Evolutionary conservation across 1,139 yeast species (phyloP).

Genomic region (Kurtzmaniella natalensis): DNA sequence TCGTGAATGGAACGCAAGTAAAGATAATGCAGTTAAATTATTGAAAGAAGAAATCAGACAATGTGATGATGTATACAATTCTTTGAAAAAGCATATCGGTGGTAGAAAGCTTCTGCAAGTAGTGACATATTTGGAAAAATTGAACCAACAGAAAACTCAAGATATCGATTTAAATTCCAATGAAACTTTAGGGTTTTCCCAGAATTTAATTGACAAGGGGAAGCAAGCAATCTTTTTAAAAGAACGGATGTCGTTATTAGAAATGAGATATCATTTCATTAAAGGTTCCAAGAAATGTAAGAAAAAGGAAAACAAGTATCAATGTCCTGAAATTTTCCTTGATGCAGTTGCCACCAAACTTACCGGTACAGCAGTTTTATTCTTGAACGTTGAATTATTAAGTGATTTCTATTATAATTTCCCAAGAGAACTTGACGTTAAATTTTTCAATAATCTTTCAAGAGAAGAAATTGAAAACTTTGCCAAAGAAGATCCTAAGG

Average conservation of each 20-base stretch:
- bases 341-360: constrained; percentile 91
- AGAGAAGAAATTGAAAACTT: constrained; percentile 79
- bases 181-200: constrained; percentile 76
- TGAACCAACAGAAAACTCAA: constrained; percentile 39
- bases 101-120: constrained; percentile 80
- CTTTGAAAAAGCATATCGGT: constrained; percentile 72
- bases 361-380: constrained; percentile 88
- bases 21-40: constrained; percentile 70
- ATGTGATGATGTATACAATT: constrained; percentile 62
- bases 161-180: constrained; percentile 42
- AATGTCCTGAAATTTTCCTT: constrained; percentile 90
- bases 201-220: constrained; percentile 68
- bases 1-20: constrained; percentile 83
- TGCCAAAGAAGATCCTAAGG: constrained; percentile 93
- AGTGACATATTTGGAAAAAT: constrained; percentile 61
- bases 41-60: constrained; percentile 83
- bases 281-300: constrained; percentile 71
- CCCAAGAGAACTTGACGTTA: constrained; percentile 85
- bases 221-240: constrained; percentile 77
- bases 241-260: constrained; percentile 68
- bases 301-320: constrained; percentile 73
- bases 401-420: constrained; percentile 95
- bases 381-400: constrained; percentile 86
- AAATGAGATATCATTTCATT: constrained; percentile 71
- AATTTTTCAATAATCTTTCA: constrained; percentile 59